These are phyloP conservation scores for Clitopilus hobsonii DNA, from an alignment of 768 basidiomycete genomes.

Conservation along the genomic window DNA sequence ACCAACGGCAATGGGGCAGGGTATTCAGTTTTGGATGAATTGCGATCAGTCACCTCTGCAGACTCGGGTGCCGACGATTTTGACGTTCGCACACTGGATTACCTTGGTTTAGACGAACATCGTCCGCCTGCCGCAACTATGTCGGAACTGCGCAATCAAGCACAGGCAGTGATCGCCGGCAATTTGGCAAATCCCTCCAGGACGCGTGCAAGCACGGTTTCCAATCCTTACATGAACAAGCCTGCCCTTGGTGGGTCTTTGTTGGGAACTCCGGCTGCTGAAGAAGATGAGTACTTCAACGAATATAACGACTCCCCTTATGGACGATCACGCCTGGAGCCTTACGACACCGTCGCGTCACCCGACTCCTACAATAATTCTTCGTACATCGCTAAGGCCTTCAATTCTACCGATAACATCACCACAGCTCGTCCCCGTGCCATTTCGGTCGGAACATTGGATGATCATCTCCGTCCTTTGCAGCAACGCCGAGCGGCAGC, in stretches of 20 bases:
- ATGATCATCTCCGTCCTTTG: conserved; percentile 69
- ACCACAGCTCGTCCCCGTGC: conserved; percentile 65
- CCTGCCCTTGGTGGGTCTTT: conserved; percentile 57
- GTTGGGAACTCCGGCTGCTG: conserved; percentile 59
- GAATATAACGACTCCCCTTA: conserved; percentile 48
- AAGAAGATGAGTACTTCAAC: conserved; percentile 73
- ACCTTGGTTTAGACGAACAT: conserved; percentile 86
- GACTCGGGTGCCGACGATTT: conserved; percentile 83
- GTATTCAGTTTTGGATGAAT: conserved; percentile 70
- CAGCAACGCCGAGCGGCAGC: conserved; percentile 59
- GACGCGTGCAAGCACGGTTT: conserved; percentile 86
- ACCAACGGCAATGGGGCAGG: conserved; percentile 51
- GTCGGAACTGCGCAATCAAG: conserved; percentile 83
- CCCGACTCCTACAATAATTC: conserved; percentile 49
- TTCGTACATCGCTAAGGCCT: conserved; percentile 66
- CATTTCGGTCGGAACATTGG: conserved; percentile 84
- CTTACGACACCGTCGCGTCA: conserved; percentile 47
- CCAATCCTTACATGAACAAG: conserved; percentile 80
- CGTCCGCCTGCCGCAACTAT: conserved; percentile 81
- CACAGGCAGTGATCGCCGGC: conserved; percentile 85
- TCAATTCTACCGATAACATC: conserved; percentile 72
- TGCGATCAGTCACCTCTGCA: conserved; percentile 74
- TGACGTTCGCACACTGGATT: conserved; percentile 93
- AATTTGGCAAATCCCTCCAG: conserved; percentile 78
- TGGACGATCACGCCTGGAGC: conserved; percentile 54